phyloP scores from a whole-genome alignment of 2,329 filamentous ascomycete species.

The Penicillium sp. region DNA sequence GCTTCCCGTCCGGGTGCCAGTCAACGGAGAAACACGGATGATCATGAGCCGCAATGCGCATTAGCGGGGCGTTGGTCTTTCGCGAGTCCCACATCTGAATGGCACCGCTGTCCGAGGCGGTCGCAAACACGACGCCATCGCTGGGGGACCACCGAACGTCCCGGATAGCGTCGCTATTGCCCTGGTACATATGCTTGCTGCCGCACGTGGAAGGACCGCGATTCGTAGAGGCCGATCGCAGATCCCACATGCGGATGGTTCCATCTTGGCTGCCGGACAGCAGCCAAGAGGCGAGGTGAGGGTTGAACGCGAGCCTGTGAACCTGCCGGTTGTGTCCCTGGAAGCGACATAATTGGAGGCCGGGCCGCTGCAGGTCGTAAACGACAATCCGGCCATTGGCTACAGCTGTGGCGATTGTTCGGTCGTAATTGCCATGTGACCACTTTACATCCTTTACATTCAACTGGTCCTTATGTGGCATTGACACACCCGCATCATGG shows the following conservation, averaged over 20 bases:
- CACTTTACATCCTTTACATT: constrained; percentile 67
- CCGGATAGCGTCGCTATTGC: constrained; percentile 61
- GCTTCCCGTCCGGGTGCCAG: constrained; percentile 67
- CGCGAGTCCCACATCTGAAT: constrained; percentile 66
- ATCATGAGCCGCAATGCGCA: constrained; percentile 63
- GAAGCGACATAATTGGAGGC: constrained; percentile 61
- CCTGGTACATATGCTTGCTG: constrained; percentile 56
- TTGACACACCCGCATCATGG: constrained; percentile 46
- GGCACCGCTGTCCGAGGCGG: constrained; percentile 63
- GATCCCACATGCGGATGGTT: constrained; percentile 64
- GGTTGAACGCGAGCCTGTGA: constrained; percentile 65
- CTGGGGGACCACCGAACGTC: constrained; percentile 66
- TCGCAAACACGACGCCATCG: constrained; percentile 62
- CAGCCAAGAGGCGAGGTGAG: constrained; percentile 58
- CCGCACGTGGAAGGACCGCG: constrained; percentile 53
- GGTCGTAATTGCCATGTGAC: constrained; percentile 62
- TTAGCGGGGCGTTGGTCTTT: constrained; percentile 55
- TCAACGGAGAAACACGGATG: constrained; percentile 62
- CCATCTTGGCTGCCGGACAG: constrained; percentile 66
- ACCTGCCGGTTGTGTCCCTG: constrained; percentile 66
- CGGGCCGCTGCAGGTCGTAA: constrained; percentile 62
- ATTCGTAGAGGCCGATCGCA: constrained; percentile 53
- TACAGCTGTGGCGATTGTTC: constrained; percentile 63
- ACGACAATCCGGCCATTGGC: constrained; percentile 65
- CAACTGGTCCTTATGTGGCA: constrained; percentile 58